A percentile compares a stretch with the other conserved stretches of the same genome.
phyloP scores from a whole-genome alignment of 1,139 yeast genomes.

The Sugiyamaella grinbergsii region DNA sequence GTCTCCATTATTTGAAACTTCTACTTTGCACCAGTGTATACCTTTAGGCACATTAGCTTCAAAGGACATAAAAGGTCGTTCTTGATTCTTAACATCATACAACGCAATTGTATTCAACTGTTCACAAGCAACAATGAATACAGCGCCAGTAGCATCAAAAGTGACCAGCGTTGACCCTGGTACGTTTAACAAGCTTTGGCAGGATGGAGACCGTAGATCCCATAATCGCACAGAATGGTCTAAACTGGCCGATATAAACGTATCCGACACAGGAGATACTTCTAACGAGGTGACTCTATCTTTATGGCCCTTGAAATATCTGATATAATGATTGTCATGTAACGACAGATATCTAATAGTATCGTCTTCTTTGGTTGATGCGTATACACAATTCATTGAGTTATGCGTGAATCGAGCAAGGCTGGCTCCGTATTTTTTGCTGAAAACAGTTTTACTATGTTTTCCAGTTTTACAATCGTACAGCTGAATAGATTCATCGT shows the following conservation, averaged over 20 bases:
- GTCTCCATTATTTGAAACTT: slow-evolving; percentile 83
- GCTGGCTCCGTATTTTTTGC: slow-evolving; percentile 92
- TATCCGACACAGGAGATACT: slow-evolving; percentile 71
- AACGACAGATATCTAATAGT: slow-evolving; percentile 66
- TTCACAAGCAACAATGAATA: slow-evolving; percentile 70
- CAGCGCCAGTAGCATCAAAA: slow-evolving; percentile 80
- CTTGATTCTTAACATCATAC: slow-evolving; percentile 61
- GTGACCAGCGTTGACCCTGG: slow-evolving; percentile 62
- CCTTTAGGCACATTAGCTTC: slow-evolving; percentile 44
- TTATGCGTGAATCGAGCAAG: slow-evolving; percentile 82
- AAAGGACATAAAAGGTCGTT: slow-evolving; percentile 55
- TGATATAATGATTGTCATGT: slow-evolving; percentile 73
- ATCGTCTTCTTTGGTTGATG: slow-evolving; percentile 77
- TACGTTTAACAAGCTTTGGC: slow-evolving; percentile 58
- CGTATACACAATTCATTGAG: slow-evolving; percentile 72
- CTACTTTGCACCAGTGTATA: slow-evolving; percentile 63
- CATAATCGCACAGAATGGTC: slow-evolving; percentile 85
- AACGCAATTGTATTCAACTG: slow-evolving; percentile 53
- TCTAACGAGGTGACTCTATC: slow-evolving; percentile 71
- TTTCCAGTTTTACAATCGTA: slow-evolving; percentile 75
- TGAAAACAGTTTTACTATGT: slow-evolving; percentile 55
- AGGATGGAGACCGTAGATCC: slow-evolving; percentile 66
- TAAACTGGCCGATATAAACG: slow-evolving; percentile 65
- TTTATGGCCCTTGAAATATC: slow-evolving; percentile 87
- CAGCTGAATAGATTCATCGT: slow-evolving; percentile 77